A percentile compares a stretch with the other conserved stretches of the same genome.
phyloP scores from a whole-genome alignment of 2,329 filamentous ascomycete genomes.

The Xylariales sp. region DNA sequence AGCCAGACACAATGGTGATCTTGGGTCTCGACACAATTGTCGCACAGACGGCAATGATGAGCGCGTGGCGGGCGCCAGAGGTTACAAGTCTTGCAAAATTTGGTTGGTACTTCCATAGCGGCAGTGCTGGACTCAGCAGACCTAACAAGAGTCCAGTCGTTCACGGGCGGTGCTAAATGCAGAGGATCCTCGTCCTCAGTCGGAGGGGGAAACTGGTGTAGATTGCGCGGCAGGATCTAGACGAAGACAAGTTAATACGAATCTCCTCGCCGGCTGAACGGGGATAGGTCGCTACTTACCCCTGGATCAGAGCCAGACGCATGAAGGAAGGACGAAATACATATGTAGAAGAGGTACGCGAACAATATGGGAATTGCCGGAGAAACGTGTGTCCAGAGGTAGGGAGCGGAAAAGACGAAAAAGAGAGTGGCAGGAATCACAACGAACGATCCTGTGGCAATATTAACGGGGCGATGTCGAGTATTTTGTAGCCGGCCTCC shows the following conservation, averaged over 20 bases:
- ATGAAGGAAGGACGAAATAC: constrained; percentile 89
- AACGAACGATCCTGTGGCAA: constrained; percentile 78
- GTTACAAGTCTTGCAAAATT: constrained; percentile 96
- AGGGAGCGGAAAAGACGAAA: constrained; percentile 78
- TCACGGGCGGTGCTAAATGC: constrained; percentile 75
- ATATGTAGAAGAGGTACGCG: constrained; percentile 86
- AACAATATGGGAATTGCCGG: constrained; percentile 86
- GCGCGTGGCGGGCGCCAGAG: constrained; percentile 95
- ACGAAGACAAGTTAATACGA: neutral
- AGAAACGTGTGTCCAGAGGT: constrained; percentile 80
- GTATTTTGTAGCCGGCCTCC: constrained; percentile 87
- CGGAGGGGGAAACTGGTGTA: constrained; percentile 70
- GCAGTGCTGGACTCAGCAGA: constrained; percentile 69
- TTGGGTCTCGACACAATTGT: constrained; percentile 95
- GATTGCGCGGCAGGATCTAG: constrained; percentile 88
- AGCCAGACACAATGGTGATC: constrained; percentile 99
- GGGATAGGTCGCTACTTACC: constrained; percentile 50
- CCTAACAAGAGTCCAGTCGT: constrained; percentile 90
- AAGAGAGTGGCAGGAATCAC: constrained; percentile 76
- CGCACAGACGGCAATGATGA: constrained; percentile 93
- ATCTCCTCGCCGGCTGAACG: too few relatives aligned
- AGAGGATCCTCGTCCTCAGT: constrained; percentile 77
- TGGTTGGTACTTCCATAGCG: constrained; percentile 96
- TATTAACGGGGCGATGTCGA: constrained; percentile 79
- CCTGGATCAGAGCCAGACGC: constrained; percentile 90